Percentiles rank a stretch among this genome's conserved stretches.
phyloP scores from a whole-genome alignment of 331 rosid species.

The Arachis monticola region DNA sequence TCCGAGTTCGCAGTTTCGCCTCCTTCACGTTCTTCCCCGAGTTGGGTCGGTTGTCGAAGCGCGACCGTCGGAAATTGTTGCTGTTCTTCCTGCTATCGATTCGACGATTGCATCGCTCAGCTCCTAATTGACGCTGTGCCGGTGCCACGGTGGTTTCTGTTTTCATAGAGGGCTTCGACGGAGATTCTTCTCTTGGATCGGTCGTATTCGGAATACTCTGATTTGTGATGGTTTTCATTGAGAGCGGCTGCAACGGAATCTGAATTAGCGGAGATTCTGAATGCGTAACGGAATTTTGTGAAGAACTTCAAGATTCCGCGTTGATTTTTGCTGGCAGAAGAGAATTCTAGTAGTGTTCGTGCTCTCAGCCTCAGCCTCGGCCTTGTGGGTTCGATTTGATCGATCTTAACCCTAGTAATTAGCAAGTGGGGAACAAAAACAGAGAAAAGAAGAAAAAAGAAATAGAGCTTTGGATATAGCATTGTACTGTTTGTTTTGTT shows the following conservation, averaged over 20 bases:
- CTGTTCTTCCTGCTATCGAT: conserved; percentile 9
- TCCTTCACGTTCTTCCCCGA: conserved; percentile 2
- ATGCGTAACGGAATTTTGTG: not conserved
- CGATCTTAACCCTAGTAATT: conserved; percentile 51
- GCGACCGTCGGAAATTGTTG: not conserved
- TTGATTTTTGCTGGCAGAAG: conserved; percentile 14
- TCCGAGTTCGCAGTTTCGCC: not conserved
- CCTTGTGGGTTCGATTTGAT: conserved; percentile 72
- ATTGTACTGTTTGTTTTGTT: conserved; percentile 68
- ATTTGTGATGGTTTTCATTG: not conserved
- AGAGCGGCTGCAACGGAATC: conserved; percentile 23
- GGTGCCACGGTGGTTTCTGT: conserved; percentile 10
- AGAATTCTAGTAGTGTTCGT: conserved; percentile 43
- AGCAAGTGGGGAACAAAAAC: conserved; percentile 33
- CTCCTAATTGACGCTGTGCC: conserved; percentile 24
- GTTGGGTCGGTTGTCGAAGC: conserved; percentile 4
- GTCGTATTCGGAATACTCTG: conserved; percentile 1
- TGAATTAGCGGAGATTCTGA: conserved; percentile 24
- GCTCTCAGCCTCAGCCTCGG: not conserved
- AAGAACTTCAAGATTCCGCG: conserved; percentile 32
- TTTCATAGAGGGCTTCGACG: conserved; percentile 23
- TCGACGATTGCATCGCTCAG: conserved; percentile 16
- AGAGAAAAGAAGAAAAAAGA: conserved; percentile 25
- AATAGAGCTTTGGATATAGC: conserved; percentile 54
- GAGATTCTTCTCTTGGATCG: not conserved